Base-by-base conservation (phyloP, 108 stramenopile genomes). In the Poteriospumella lacustris region DNA sequence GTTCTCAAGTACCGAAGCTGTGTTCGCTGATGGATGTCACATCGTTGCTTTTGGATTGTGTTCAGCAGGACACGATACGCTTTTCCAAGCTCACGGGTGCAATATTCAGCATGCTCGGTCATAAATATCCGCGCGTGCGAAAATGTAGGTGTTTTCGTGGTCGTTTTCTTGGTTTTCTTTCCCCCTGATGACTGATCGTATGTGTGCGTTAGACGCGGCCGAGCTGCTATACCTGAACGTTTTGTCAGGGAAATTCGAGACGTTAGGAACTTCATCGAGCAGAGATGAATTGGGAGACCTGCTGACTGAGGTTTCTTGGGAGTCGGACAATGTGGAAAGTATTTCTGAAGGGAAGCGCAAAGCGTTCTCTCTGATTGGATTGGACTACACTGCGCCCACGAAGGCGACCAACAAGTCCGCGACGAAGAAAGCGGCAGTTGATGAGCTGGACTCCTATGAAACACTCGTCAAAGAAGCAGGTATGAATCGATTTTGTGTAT, bases 121-220 rank as follows among this genome's bases (percentile, higher is more conserved):
- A 96, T 70, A 87, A 75, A 0, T 98, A 90, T 79, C 97, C 97
- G 42, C 87, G 90, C 33, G 90, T 98, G 1, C 81, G 97, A 28
- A 82, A 88, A 12, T 82, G 52, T 56, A 56, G 24, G 15, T 56
- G 24, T 56, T 56, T 56, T 56, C 24, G 52, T 56, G 24, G 24
- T 56, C 24, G 52, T 56, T 56, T 56, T 56, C 24, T 56, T 19
- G 24, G 24, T 24, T 24, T 56, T 56, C 24, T 56, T 56, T 19
- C 24, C 24, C 15, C 24, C 19, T 56, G 24, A 19, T 56, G 15
- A 19, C 15, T 56, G 52, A 19, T 56, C 24, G 24, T 56, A 24
- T 56, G 24, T 56, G 24, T 56, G 15, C 24, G 15, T 56, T 24
- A 56, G 52, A 84, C 79, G 85, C 87, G 15, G 95, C 95, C 44